Base-by-base conservation (phyloP, 768 basidiomycete species). In the Boletus insuetus region DNA sequence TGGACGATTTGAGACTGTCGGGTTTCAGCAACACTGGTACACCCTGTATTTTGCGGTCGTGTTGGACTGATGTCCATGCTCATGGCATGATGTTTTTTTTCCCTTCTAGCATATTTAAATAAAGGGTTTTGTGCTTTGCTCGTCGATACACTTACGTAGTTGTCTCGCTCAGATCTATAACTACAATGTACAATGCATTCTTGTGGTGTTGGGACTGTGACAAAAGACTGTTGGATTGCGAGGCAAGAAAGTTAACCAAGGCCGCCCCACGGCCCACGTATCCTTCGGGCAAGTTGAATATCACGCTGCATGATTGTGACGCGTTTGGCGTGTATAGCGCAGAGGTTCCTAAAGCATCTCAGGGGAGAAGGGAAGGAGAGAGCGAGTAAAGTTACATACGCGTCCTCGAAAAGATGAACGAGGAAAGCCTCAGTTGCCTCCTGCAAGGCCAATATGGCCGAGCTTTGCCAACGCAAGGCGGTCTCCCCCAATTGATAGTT, bases 251-350 rank as follows among this genome's bases (percentile, higher is more conserved):
- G 24, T 77, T 60, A 87, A 55, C 79, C 82, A 55, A 89, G 77
- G 35, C 87, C 87, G 47, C 85, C 86, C 87, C 89, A 94, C 44
- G 87, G 86, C 4, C 96, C 96, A 46, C 96, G 84, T 78, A 98
- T 94, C 59, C 97, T 83, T 51, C 97, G 81, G 22, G 97, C 97
- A 49, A 99, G 86, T 65, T 98, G 96, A 54, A 99, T 95, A 64
- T 99, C 97, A 49, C 89, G 82, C 53, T 94, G 93, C 95, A 98
- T 98, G 63, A 98, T 87, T 6, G 96, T 99, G 6, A 98, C 96
- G 64, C 96, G 87, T 73, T 96, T 98, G 16, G 96, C 96, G 66
- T 98, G 96, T 61, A 99, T 91, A 7, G 96, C 95, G 66, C 97
- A 99, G 34, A 97, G 77, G 70, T 98, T 97, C 41, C 94, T 97